Base-by-base conservation (phyloP, 108 stramenopile genomes). In the Fistulifera solaris region DNA sequence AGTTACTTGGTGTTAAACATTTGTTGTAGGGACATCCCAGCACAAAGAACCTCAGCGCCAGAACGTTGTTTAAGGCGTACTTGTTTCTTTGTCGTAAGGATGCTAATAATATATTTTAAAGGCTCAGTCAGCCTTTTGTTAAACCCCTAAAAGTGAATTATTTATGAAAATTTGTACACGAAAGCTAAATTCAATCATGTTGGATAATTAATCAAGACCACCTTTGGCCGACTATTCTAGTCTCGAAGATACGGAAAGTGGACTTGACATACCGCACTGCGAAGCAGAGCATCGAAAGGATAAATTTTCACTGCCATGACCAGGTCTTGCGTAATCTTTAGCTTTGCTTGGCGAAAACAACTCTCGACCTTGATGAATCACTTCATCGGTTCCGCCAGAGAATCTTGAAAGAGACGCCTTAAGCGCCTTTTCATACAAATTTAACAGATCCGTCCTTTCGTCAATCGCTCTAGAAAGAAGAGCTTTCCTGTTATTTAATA, bases 371-470 rank as follows among this genome's bases (percentile, higher is more conserved):
- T 45, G 44, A 17, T 17, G 19, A 11, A 8, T 21, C 11, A 45
- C 44, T 11, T 11, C 44, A 8, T 45, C 44, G 4, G 16, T 45
- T 19, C 44, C 21, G 5, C 6, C 6, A 19, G 16, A 21, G 5
- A 45, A 21, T 11, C 50, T 51, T 5, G 27, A n/a, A 6, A 66
- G 43, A 16, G 75, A 76, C 17, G 12, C 12, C 40, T 54, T 15
- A 46, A 70, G 31, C 0, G 51, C 59, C 0, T 16, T 52, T 21
- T 76, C 70, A 28, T 57, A 64, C 8, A 71, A 25, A n/a, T 71
- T 24, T n/a, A 71, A 48, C 10, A 49, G 55, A 27, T 42, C 16
- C 2, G 59, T 27, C 22, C 70, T 51, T 40, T 43, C 26, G 42
- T 63, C 53, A 49, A 54, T 62, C 10, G 63, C 57, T 18, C 58